Conservation (phyloP, 2,329 filamentous ascomycete species). For the Fusarium ambrosium region DNA sequence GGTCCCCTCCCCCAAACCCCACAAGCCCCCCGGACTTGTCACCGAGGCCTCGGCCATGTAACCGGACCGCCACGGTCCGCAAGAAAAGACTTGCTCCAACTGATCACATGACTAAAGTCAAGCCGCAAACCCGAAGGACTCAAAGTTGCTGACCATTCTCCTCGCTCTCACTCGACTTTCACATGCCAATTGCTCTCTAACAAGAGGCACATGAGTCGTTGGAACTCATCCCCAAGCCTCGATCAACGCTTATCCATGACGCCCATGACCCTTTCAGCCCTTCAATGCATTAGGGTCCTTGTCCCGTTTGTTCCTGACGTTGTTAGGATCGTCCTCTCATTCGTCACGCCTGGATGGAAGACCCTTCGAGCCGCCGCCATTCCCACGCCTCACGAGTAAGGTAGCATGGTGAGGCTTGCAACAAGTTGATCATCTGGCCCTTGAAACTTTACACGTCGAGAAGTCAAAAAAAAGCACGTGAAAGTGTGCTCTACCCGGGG, state of each 20-base stretch:
- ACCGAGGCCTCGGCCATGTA: constrained; percentile 38
- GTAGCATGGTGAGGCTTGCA: constrained; percentile 33
- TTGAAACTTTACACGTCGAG: constrained; percentile 17
- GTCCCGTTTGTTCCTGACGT: constrained; percentile 2
- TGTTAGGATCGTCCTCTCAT: background rate
- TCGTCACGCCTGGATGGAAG: background rate
- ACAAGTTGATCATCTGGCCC: constrained; percentile 38
- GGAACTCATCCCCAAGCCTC: background rate
- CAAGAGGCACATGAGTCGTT: constrained; percentile 31
- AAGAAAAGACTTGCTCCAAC: background rate
- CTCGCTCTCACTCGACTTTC: constrained; percentile 15
- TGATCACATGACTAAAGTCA: constrained; percentile 28
- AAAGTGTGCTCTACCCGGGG: constrained; percentile 30
- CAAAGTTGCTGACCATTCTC: background rate
- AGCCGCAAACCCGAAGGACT: background rate
- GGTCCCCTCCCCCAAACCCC: constrained; percentile 32
- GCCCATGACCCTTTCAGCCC: constrained; percentile 20
- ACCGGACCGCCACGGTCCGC: constrained; percentile 14
- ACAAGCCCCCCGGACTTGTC: constrained; percentile 36
- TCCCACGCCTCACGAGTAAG: constrained; percentile 35
- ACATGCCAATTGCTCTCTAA: constrained; percentile 16
- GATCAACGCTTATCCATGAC: constrained; percentile 30
- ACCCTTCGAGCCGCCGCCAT: constrained; percentile 23
- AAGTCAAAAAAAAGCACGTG: constrained; percentile 34
- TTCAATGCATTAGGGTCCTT: constrained; percentile 1